Evolutionary conservation across 495 filamentous ascomycete species (phyloP).

Genomic region (Penicillium soppii): DNA sequence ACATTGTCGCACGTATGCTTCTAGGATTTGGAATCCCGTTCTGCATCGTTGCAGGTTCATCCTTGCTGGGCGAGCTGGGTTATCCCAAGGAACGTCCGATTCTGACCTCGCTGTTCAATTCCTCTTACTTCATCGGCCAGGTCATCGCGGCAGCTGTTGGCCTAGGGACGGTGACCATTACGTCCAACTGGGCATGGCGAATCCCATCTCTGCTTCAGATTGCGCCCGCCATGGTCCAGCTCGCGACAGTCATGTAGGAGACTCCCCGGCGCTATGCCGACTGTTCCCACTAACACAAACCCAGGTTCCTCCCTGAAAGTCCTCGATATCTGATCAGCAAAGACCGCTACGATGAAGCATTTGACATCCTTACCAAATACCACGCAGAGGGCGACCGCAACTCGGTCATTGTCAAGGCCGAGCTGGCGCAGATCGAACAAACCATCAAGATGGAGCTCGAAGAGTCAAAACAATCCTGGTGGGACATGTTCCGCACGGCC

Average conservation of each 20-base stretch:
- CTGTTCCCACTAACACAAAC: neutral
- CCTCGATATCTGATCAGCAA: conserved; percentile 61
- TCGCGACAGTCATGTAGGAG: conserved; percentile 41
- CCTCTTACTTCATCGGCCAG: neutral
- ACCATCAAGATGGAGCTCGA: conserved; percentile 59
- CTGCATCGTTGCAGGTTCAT: neutral
- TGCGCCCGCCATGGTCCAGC: conserved; percentile 16
- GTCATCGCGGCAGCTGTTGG: neutral
- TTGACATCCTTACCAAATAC: conserved; percentile 56
- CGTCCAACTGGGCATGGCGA: conserved; percentile 58
- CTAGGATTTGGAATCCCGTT: neutral
- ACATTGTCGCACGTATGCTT: neutral
- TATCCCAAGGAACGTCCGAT: neutral
- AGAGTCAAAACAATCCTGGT: conserved; percentile 52
- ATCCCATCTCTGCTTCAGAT: conserved; percentile 63
- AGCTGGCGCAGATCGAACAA: conserved; percentile 58
- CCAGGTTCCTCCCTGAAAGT: conserved; percentile 56
- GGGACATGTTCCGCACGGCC: conserved; percentile 50
- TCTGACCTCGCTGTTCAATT: neutral
- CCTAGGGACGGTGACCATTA: neutral
- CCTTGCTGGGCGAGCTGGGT: neutral
- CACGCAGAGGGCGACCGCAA: conserved; percentile 57
- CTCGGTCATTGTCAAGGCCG: conserved; percentile 57
- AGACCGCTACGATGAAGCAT: conserved; percentile 57
- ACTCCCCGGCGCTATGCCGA: neutral